Evolutionary conservation across 1,139 yeast species (phyloP).

Genomic region (Lodderomyces beijingensis): DNA sequence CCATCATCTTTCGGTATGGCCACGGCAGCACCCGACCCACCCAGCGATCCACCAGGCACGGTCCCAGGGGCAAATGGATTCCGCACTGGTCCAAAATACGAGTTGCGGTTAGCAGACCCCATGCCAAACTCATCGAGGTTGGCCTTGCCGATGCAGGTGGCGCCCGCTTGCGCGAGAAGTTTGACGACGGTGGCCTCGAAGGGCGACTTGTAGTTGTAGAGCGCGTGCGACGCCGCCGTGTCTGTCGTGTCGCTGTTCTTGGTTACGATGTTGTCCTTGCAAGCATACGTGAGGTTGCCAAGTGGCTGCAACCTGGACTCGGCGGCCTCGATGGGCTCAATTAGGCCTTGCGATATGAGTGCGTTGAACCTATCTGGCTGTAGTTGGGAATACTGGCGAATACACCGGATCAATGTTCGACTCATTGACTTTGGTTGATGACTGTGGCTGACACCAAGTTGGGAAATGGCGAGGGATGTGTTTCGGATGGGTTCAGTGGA

Average conservation of each 20-base stretch:
- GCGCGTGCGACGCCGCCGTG: constrained; percentile 69
- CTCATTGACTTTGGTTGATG: too few relatives aligned
- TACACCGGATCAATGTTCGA: too few relatives aligned
- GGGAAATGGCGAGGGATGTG: too few relatives aligned
- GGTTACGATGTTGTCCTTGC: constrained; percentile 78
- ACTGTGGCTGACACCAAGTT: too few relatives aligned
- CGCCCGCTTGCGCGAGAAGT: constrained; percentile 50
- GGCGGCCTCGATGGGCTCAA: constrained; percentile 3
- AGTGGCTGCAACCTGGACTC: constrained; percentile 4
- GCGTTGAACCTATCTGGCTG: constrained; percentile 9
- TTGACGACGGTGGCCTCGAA: constrained; percentile 72
- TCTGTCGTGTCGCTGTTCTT: constrained; percentile 57
- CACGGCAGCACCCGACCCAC: constrained; percentile 94
- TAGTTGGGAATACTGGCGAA: neutral
- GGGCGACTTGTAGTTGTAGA: constrained; percentile 63
- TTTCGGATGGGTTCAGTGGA: too few relatives aligned
- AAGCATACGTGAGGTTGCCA: constrained; percentile 16
- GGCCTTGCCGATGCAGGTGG: constrained; percentile 69
- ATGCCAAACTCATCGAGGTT: constrained; percentile 97
- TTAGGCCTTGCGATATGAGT: constrained; percentile 5
- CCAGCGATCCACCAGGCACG: constrained; percentile 89
- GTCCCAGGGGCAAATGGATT: constrained; percentile 55
- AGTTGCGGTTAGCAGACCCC: constrained; percentile 71
- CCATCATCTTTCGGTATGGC: constrained; percentile 33
- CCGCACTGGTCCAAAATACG: constrained; percentile 57